Percentiles rank a stretch among this genome's conserved stretches.
phyloP scores from a whole-genome alignment of 371 early-diverging fungal species.

The Mortierella sp. region DNA sequence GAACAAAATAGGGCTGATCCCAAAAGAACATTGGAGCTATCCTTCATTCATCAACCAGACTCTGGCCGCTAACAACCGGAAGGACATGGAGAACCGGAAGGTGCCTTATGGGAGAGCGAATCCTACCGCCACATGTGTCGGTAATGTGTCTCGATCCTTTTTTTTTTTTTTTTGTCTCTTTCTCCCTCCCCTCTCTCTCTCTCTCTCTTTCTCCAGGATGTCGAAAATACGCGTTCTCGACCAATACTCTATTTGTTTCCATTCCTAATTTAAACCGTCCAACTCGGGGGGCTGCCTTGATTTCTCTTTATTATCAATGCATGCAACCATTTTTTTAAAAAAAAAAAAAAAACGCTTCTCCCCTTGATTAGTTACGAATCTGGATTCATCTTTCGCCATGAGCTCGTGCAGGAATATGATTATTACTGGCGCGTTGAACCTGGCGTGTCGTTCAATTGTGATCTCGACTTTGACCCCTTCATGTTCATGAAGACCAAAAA shows the following conservation, averaged over 20 bases:
- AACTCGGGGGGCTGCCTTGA: too few relatives aligned
- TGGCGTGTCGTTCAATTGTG: conserved; percentile 87
- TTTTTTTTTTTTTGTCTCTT: too few relatives aligned
- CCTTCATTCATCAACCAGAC: conserved; percentile 75
- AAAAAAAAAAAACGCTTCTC: too few relatives aligned
- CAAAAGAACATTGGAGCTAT: conserved; percentile 76
- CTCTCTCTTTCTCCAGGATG: too few relatives aligned
- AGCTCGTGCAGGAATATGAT: conserved; percentile 79
- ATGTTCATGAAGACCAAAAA: conserved; percentile 77
- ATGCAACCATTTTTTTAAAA: too few relatives aligned
- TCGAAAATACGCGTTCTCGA: too few relatives aligned
- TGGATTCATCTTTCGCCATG: conserved; percentile 92
- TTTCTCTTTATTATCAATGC: too few relatives aligned
- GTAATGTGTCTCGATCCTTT: too few relatives aligned
- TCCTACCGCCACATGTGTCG: conserved; percentile 97
- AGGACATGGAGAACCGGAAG: conserved; percentile 63
- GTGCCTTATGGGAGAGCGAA: conserved; percentile 88
- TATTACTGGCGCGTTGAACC: conserved; percentile 99
- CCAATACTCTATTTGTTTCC: too few relatives aligned
- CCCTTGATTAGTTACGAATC: conserved; percentile 68
- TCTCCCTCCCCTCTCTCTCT: too few relatives aligned
- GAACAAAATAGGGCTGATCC: conserved; percentile 73
- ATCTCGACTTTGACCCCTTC: conserved; percentile 93
- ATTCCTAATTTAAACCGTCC: too few relatives aligned
- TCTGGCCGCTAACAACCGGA: conserved; percentile 64